Base-by-base conservation (phyloP, 805 yeast genomes). In the Maudiozyma pseudohumilis region DNA sequence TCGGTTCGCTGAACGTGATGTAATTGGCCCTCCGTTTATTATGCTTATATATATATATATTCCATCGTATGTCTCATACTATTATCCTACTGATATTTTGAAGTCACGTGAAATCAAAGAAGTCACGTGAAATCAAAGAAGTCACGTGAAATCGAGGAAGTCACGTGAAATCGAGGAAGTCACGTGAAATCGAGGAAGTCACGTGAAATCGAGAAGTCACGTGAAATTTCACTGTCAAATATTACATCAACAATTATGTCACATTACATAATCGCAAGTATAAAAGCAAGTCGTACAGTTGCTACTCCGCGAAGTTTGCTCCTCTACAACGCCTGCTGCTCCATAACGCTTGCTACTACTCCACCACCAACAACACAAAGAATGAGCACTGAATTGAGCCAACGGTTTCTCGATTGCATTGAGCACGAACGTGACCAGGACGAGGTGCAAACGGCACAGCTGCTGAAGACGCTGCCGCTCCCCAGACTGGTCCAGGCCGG, bases 1-100 rank as follows among this genome's bases (percentile, higher is more conserved):
- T 92, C 66, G 97, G 97, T 67, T 85, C 83, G 64, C 77, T 89
- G 69, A 86, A 89, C 58, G 86, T 87, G 64, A 92, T 89, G 96
- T 68, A 52, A 44, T 24, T 6, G 19, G 6, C 19, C 19, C 20
- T 5, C 11, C 16, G n/a, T n/a, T 16, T 9, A 12, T 13, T 22
- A 17, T 19, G 8, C n/a, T 12, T 9, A 29, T 29, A 15, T 7
- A 29, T 29, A 29, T 29, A 29, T 29, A 29, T 29, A 5, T 29
- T 10, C 16, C 16, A 6, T 26, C 13, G 13, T 26, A 26, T 26
- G 12, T 16, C 7, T 26, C 13, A 26, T 23, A 23, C 12, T n/a
- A 26, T 8, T n/a, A 26, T 12, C 12, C 6, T 12, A 26, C 12
- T 12, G 13, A n/a, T 8, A 26, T 26, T 6, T 26, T n/a, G 11